Evolutionary conservation across 78 protist species (phyloP), one percentile per base, ranked within the genome.

Genomic region (Chrysochromulina parva): DNA sequence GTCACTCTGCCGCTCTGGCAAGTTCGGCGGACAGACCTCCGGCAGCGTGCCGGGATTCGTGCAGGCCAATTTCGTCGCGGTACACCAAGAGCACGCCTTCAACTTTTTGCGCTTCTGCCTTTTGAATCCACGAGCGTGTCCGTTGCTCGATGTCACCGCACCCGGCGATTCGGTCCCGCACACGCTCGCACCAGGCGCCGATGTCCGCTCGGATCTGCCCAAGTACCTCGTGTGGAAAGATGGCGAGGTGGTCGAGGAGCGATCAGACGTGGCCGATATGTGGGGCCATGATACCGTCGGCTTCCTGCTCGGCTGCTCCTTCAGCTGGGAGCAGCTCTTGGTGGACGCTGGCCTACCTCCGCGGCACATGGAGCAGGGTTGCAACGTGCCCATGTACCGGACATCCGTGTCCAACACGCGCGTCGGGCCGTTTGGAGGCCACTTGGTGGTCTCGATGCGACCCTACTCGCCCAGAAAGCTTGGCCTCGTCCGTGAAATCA

Each of bases 381-480:
- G 9, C 10, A 74, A 74, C 50, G 81, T 74, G 50, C 50, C 81
- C 28, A 74, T 74, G 81, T 74, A 17, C 50, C 81, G 17, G 47
- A 74, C 81, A 16, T 17, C 28, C 47, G 19, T 74, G 81, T 13
- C 19, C 57, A 74, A 74, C 16, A 13, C 47, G 28, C 10, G 50
- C 47, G 47, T 47, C 16, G 81, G 81, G 57, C 81, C 81, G 57
- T 74, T 74, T 14, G 57, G 19, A 9, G 81, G 81, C 28, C 9
- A 74, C 81, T 16, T 74, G 19, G 81, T 74, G 28, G 81, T 74
- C 57, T 74, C 81, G 57, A 74, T 74, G 81, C 81, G 81, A 9
- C 81, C 81, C 50, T 74, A 74, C 81, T 13, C 13, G 9, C 57
- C 47, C 57, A 74, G 81, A 7, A 7, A 74, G 50, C 47, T 74